Evolutionary conservation across 768 basidiomycete species (phyloP).

Genomic region (Porpolomopsis calyptriformis): DNA sequence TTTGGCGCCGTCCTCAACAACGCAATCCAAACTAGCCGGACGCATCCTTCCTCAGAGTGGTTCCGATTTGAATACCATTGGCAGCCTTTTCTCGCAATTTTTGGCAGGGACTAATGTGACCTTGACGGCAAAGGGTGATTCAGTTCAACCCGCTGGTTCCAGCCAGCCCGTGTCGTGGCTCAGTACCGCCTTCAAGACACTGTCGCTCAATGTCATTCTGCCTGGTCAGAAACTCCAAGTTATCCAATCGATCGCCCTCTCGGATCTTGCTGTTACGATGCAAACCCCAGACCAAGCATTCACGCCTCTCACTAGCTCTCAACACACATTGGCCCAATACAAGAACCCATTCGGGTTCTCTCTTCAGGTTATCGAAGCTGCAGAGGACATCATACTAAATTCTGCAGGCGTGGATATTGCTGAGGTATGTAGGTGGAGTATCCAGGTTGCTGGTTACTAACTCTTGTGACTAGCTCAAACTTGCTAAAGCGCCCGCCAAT

Average conservation of each 20-base stretch:
- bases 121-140: slow-evolving; percentile 45
- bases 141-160: slow-evolving; percentile 49
- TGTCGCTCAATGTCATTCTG: slow-evolving; percentile 49
- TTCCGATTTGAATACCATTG: slow-evolving; percentile 40
- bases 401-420: slow-evolving; percentile 41
- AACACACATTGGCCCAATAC: slow-evolving; percentile 44
- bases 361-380: slow-evolving; percentile 48
- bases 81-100: slow-evolving; percentile 56
- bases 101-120: slow-evolving; percentile 55
- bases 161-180: slow-evolving; percentile 48
- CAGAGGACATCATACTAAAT: slow-evolving; percentile 43
- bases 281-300: slow-evolving; percentile 42
- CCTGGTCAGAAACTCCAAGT: slow-evolving; percentile 55
- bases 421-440: slow-evolving; percentile 26
- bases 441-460: background rate
- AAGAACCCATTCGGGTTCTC: slow-evolving; percentile 73
- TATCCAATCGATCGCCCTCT: slow-evolving; percentile 51
- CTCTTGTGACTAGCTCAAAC: slow-evolving; percentile 28
- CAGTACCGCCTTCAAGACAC: slow-evolving; percentile 57
- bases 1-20: slow-evolving; percentile 38
- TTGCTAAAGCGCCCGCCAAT: slow-evolving; percentile 37
- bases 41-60: slow-evolving; percentile 55
- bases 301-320: slow-evolving; percentile 49
- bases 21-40: slow-evolving; percentile 46
- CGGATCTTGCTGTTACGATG: slow-evolving; percentile 47